Percentiles rank a stretch among this genome's conserved stretches.
These are phyloP conservation scores for Fusarium mexicanum DNA, from an alignment of 2,329 filamentous ascomycete genomes.

Conservation along the genomic window DNA sequence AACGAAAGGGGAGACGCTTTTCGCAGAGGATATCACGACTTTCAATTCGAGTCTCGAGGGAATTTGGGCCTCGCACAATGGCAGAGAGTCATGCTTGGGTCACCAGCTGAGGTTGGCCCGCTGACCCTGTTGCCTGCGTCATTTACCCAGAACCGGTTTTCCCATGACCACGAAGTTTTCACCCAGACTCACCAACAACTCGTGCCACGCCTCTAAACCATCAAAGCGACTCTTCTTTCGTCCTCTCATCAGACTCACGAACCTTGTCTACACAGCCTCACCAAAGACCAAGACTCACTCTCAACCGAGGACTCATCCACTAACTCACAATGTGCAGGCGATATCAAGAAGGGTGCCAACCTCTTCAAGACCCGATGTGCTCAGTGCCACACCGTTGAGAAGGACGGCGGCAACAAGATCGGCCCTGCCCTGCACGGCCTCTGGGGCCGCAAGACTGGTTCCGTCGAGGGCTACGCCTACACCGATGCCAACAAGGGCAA, in stretches of 20 bases:
- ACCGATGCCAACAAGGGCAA: conserved; percentile 99
- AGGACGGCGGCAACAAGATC: conserved; percentile 94
- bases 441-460: conserved; percentile 94
- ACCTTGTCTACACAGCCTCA: not conserved
- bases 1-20: conserved; percentile 1
- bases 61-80: not conserved
- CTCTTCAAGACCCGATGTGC: conserved; percentile 99
- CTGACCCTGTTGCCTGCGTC: conserved; percentile 43
- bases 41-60: not conserved
- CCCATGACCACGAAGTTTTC: conserved; percentile 23
- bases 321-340: conserved; percentile 71
- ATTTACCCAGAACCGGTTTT: conserved; percentile 44
- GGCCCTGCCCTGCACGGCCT: conserved; percentile 97
- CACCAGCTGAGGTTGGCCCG: conserved; percentile 7
- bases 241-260: not conserved
- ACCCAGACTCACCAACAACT: conserved; percentile 24
- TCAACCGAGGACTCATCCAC: conserved; percentile 16
- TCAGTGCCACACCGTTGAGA: conserved; percentile 97
- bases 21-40: conserved; percentile 6
- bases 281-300: not conserved
- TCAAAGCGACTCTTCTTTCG: not conserved
- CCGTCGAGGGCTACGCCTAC: conserved; percentile 93
- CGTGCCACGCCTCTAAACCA: conserved; percentile 2
- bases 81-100: not conserved
- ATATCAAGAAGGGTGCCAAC: conserved; percentile 94